phyloP scores from a whole-genome alignment of 2,329 filamentous ascomycete genomes.

The Cladosporium halotolerans region DNA sequence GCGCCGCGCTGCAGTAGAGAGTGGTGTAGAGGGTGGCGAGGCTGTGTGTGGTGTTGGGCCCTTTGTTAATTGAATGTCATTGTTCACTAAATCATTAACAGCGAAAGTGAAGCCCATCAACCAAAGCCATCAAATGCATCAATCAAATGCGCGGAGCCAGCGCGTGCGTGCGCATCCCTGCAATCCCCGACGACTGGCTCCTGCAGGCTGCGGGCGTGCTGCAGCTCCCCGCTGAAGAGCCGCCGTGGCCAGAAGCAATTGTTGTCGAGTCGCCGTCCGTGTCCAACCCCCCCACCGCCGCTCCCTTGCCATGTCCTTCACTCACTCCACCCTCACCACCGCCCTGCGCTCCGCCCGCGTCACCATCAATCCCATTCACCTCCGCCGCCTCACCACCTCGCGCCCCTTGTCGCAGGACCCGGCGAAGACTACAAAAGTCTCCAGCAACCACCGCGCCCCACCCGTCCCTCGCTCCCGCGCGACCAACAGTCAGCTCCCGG shows the following conservation, averaged over 20 bases:
- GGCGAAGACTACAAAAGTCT: constrained; percentile 9
- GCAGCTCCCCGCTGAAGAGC: neutral
- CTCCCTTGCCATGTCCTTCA: neutral
- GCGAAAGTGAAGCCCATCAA: no score
- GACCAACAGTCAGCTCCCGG: constrained; percentile 32
- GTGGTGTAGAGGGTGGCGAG: no score
- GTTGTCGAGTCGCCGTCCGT: neutral
- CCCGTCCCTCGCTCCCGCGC: constrained; percentile 4
- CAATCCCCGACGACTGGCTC: no score
- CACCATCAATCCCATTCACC: neutral
- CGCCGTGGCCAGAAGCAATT: constrained; percentile 2
- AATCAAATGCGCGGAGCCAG: no score
- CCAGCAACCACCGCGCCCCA: constrained; percentile 8
- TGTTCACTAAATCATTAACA: no score
- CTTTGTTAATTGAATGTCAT: no score
- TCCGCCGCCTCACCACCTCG: constrained; percentile 7
- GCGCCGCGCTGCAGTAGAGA: neutral
- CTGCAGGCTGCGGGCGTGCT: neutral
- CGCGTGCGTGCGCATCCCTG: no score
- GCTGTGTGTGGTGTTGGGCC: no score
- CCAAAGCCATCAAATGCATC: no score
- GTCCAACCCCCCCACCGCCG: neutral
- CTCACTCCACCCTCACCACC: neutral
- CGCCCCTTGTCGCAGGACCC: constrained; percentile 4
- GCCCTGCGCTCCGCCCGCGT: neutral